phyloP scores from a whole-genome alignment of 2,329 filamentous ascomycete genomes.

The Hysterium pulicare region DNA sequence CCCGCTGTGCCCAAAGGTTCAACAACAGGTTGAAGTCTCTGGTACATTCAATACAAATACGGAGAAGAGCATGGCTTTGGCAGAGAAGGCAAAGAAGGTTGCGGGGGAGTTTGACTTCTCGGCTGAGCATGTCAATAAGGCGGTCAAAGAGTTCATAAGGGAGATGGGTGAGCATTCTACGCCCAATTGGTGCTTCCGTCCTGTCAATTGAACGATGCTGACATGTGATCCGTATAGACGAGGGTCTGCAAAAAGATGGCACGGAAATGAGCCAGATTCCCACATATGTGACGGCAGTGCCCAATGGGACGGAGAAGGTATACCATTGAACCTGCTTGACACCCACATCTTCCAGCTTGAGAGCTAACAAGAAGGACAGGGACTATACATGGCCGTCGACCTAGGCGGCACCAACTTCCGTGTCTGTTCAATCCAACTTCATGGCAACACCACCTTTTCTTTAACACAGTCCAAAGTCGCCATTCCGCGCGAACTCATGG shows the following conservation, averaged over 20 bases:
- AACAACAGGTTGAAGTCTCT: conserved; percentile 24
- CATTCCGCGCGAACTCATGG: conserved; percentile 87
- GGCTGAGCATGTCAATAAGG: conserved; percentile 72
- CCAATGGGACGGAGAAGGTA: conserved; percentile 97
- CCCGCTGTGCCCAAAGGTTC: conserved; percentile 27
- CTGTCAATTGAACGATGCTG: conserved; percentile 10
- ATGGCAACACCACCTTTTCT: conserved; percentile 92
- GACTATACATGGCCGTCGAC: conserved; percentile 92
- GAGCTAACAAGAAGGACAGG: conserved; percentile 77
- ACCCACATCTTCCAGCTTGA: conserved; percentile 91
- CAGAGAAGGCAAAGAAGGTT: conserved; percentile 73
- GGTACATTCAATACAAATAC: conserved; percentile 33
- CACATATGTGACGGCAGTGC: conserved; percentile 91
- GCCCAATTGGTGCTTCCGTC: not conserved
- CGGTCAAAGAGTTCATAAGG: conserved; percentile 78
- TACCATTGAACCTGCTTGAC: conserved; percentile 67
- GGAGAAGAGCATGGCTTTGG: conserved; percentile 48
- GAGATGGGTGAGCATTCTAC: conserved; percentile 66
- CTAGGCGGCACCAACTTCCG: conserved; percentile 98
- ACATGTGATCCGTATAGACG: conserved; percentile 51
- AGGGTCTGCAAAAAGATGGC: conserved; percentile 74
- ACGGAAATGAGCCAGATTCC: conserved; percentile 92
- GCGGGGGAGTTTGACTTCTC: conserved; percentile 83
- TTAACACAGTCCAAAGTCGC: conserved; percentile 89
- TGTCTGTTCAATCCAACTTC: conserved; percentile 90